These are phyloP conservation scores for Pseudocercospora vitis DNA, from an alignment of 2,329 filamentous ascomycete genomes.

Conservation along the genomic window DNA sequence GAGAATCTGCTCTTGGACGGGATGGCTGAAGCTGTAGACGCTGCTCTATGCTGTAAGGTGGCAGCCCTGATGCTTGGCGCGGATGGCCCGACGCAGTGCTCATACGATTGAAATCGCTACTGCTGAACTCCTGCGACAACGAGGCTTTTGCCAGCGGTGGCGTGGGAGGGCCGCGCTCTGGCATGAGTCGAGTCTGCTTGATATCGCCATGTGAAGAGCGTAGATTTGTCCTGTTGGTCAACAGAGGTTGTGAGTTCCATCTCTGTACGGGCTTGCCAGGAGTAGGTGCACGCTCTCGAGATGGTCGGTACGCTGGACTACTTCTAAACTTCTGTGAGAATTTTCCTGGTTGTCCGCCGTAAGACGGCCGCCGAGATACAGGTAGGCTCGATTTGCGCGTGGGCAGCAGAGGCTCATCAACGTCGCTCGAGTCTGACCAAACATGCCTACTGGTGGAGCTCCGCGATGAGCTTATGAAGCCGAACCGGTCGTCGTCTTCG, in stretches of 20 bases:
- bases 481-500: slow-evolving; percentile 19
- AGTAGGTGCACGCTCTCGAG: slow-evolving; percentile 24
- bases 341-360: slow-evolving; percentile 4
- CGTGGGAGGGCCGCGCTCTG: slow-evolving; percentile 33
- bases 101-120: neutral
- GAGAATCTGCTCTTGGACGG: slow-evolving; percentile 13
- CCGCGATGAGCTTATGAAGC: slow-evolving; percentile 16
- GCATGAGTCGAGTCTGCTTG: slow-evolving; percentile 35
- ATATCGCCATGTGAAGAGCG: slow-evolving; percentile 32
- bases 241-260: slow-evolving; percentile 37
- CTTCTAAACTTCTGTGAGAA: slow-evolving; percentile 29
- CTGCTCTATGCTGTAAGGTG: neutral
- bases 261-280: slow-evolving; percentile 31
- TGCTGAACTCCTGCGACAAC: slow-evolving; percentile 5
- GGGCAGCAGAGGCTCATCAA: slow-evolving; percentile 5
- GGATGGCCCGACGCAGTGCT: slow-evolving; percentile 15
- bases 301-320: slow-evolving; percentile 30
- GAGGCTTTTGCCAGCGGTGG: slow-evolving; percentile 30
- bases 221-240: slow-evolving; percentile 30
- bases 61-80: slow-evolving; percentile 10
- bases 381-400: slow-evolving; percentile 8
- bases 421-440: slow-evolving; percentile 21
- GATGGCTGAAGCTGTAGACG: neutral
- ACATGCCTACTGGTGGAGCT: slow-evolving; percentile 20
- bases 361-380: neutral